Conservation (phyloP, 139 green algal genomes). For the Chlorella ohadii region DNA sequence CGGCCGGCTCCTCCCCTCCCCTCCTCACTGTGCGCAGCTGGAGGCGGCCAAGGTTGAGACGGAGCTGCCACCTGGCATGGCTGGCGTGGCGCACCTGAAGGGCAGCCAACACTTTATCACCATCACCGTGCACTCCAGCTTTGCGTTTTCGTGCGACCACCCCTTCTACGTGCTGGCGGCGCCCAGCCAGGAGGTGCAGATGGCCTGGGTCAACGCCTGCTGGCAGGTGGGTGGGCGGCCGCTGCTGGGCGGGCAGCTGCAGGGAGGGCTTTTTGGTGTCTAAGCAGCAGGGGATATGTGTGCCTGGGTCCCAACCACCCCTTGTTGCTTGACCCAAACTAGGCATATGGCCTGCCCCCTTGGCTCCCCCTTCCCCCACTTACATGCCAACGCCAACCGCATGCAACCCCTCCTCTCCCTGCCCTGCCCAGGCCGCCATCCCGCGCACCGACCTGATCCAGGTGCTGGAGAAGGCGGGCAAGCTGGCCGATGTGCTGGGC, state of each 20-base stretch:
- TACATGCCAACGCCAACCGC: neutral
- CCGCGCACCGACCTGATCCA: constrained; percentile 21
- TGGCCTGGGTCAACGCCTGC: constrained; percentile 14
- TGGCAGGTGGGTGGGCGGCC: constrained; percentile 8
- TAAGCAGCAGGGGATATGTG: neutral
- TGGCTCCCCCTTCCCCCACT: neutral
- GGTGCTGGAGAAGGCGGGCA: neutral
- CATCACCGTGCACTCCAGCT: constrained; percentile 23
- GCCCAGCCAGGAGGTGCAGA: constrained; percentile 21
- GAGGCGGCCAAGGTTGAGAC: constrained; percentile 23
- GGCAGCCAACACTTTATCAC: constrained; percentile 1
- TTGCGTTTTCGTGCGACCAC: constrained; percentile 24
- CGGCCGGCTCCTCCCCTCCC: neutral
- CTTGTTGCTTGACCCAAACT: neutral
- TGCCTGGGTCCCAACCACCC: neutral
- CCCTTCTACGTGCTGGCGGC: constrained; percentile 34
- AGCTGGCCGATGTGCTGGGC: constrained; percentile 8
- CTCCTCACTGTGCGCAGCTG: neutral
- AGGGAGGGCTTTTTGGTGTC: too few species aligned
- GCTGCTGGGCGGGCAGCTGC: too few species aligned
- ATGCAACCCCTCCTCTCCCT: neutral
- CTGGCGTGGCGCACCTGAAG: neutral
- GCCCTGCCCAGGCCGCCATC: constrained; percentile 18
- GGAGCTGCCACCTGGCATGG: neutral
- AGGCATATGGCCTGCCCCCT: neutral